Base-by-base conservation (phyloP, 2,329 filamentous ascomycete species). In the Epichloe typhina region DNA sequence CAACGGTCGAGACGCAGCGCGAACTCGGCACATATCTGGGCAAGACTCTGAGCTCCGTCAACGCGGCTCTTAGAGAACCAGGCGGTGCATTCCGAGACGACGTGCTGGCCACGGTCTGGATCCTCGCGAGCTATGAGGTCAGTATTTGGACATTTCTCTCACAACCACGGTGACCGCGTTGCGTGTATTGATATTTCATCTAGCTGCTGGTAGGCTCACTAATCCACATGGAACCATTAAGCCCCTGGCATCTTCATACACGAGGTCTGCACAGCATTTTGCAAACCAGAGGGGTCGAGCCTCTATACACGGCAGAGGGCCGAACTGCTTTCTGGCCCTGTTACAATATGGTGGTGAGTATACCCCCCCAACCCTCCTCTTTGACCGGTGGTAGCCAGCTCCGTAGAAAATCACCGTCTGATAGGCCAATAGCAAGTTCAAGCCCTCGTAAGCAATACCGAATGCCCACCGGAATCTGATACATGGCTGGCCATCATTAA, bases 121-220 rank as follows among this genome's bases (percentile, higher is more conserved):
- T 70, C 36, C 56, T 70, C 19, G 55, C 65, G 40, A 69, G 67
- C 52, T 69, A 70, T 45, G 68, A 70, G 61, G 68, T 66, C 53
- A 4, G 51, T 50, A 23, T 19, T 9, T 26, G 21, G n/a, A 38
- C n/a, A 7, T 3, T 2, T 35, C 17, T 12, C 13, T 7, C 41
- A 15, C 12, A 23, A 26, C 19, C 13, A 4, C 12, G 23, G 23
- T 13, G 8, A 19, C 9, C 12, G n/a, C 12, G 38, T 15, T 8
- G 39, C n/a, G 15, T 26, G 23, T 15, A 33, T 15, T 33, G 23
- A 17, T 8, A 31, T 26, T 21, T 15, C 12, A 19, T 41, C 26
- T 60, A 69, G 66, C 56, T 69, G 38, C 59, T 70, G 11, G 59
- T 69, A 47, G 68, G 68, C n/a, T 67, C 67, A 1, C 53, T 70